Base-by-base conservation (phyloP, 1,284 basidiomycete genomes). In the Fomes fomentarius region DNA sequence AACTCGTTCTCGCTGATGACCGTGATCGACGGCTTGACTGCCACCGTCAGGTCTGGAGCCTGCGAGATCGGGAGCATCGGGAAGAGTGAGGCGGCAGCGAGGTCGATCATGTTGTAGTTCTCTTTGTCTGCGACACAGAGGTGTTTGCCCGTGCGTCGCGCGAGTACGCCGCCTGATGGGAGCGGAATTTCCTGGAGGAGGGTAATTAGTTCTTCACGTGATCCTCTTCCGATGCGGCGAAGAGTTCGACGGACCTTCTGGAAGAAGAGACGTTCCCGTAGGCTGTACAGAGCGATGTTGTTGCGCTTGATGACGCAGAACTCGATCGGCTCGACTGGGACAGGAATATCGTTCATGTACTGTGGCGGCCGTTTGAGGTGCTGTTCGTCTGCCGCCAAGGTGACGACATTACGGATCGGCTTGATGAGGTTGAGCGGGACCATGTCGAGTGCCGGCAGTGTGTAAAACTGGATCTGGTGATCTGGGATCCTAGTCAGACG, bases 1-100 rank as follows among this genome's bases (percentile, higher is more conserved):
- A 94, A 96, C 69, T 96, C 94, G 63, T 83, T 83, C 40, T 83
- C 82, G 28, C 81, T 80, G 34, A 95, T 82, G 24, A 92, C 84
- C 1, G 84, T 84, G 42, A 95, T 89, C 41, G 82, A 83, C 0
- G 93, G 92, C 47, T 88, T 85, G 24, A 88, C 73, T 0, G 65
- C 63, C 47, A 74, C 67, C 63, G 72, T 50, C 50, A 73, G 66
- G 31, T 81, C 76, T 1, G 59, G 55, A 37, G 79, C 80, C 66
- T 96, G 94, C 1, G 84, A 87, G 8, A 95, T 76, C 0, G 93
- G 93, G 25, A 96, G 74, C 1, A 96, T 73, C 2, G 84, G 84
- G 10, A 88, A 80, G 24, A 91, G 72, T 1, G 84, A 83, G 0
- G 85, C 83, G 7, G 76, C 79, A 15, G 84, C 80, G 22, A 96